Conservation (phyloP, 371 early-diverging fungal genomes). For the Saksenaea oblongispora region DNA sequence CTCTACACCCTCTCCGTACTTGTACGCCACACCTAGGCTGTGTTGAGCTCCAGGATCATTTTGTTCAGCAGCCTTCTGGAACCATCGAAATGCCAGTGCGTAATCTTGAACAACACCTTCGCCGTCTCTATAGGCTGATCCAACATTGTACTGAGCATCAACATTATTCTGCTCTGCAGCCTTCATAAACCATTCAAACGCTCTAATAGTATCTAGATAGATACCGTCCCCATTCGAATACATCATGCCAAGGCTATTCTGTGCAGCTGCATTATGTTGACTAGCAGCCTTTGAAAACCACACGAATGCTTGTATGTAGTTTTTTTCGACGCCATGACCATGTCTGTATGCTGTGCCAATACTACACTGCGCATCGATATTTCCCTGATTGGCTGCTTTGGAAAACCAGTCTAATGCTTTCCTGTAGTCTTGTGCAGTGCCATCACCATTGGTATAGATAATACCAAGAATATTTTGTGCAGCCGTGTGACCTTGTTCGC, state of each 20-base stretch:
- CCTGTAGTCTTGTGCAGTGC: conserved; percentile 22
- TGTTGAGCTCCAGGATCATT: conserved; percentile 47
- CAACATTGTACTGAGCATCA: conserved; percentile 5
- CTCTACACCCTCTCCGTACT: conserved; percentile 74
- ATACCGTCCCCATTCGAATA: no score
- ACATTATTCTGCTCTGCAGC: conserved; percentile 27
- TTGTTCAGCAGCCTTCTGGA: no score
- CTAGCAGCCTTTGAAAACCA: conserved; percentile 69
- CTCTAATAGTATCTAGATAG: conserved; percentile 18
- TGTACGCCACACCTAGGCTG: conserved; percentile 85
- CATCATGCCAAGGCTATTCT: no score
- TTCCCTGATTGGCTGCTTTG: conserved; percentile 56
- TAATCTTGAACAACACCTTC: neutral
- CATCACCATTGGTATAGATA: no score
- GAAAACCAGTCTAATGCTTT: conserved; percentile 67
- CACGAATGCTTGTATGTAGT: conserved; percentile 44
- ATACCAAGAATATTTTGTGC: no score
- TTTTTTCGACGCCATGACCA: conserved; percentile 66
- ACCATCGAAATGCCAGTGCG: no score
- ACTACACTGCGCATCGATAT: conserved; percentile 66
- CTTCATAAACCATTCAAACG: conserved; percentile 41
- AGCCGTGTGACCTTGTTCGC: no score
- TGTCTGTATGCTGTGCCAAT: conserved; percentile 71
- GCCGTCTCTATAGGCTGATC: conserved; percentile 17
- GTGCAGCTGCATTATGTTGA: no score